Conservation (phyloP, 306 rosid genomes). For the Vicia villosa region DNA sequence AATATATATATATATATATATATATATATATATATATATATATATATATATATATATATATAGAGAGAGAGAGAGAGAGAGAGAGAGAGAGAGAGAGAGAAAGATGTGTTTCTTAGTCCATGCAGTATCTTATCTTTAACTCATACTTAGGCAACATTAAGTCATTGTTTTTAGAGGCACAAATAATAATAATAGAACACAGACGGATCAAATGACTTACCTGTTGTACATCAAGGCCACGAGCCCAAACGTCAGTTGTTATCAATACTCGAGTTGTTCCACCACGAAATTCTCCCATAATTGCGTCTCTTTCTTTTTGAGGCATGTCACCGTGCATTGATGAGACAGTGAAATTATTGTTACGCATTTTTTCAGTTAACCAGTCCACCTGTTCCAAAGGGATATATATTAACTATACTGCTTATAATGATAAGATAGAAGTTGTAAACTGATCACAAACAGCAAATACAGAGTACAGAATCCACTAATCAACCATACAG, state of each 20-base stretch:
- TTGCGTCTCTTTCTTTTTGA: constrained; percentile 94
- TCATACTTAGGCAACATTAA: not conserved
- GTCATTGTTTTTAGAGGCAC: constrained; percentile 1
- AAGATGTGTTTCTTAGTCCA: not conserved
- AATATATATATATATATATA: too few relatives aligned
- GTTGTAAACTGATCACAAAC: not conserved
- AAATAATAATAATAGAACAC: not conserved
- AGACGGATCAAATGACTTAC: constrained; percentile 47
- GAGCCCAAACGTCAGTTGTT: constrained; percentile 99
- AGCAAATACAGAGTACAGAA: constrained; percentile 13
- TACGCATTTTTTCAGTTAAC: constrained; percentile 97
- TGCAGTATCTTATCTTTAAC: not conserved
- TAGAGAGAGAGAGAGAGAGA: too few relatives aligned
- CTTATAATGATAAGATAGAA: not conserved
- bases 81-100: not conserved
- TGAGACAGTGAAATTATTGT: constrained; percentile 89
- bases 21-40: too few relatives aligned
- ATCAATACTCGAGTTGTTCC: constrained; percentile 94
- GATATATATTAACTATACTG: not conserved
- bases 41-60: too few relatives aligned
- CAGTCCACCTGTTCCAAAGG: constrained; percentile 78
- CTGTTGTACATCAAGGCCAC: constrained; percentile 99
- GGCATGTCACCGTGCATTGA: constrained; percentile 99
- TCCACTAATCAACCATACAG: not conserved
- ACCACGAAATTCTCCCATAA: constrained; percentile 87